These are phyloP conservation scores for Aspergillus intermedius DNA, from an alignment of 2,329 filamentous ascomycete species.

Conservation along the genomic window DNA sequence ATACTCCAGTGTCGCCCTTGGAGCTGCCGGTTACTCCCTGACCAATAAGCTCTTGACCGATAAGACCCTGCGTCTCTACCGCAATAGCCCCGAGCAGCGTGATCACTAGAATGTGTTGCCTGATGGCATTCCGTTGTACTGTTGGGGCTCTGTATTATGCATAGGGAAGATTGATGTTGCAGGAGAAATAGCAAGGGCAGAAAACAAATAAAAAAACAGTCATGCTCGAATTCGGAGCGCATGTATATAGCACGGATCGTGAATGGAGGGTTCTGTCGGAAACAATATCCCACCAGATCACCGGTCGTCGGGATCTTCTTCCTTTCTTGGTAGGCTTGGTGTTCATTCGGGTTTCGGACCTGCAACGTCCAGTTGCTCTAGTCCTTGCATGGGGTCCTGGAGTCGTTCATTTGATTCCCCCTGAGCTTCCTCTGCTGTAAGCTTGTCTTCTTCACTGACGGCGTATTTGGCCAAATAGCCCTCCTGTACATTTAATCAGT, in stretches of 20 bases:
- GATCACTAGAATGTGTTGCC: conserved; percentile 36
- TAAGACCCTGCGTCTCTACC: conserved; percentile 82
- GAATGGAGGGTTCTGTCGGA: conserved; percentile 19
- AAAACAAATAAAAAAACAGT: conserved; percentile 16
- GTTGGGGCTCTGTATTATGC: conserved; percentile 24
- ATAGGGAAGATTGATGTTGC: conserved; percentile 21
- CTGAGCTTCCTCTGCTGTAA: conserved; percentile 52
- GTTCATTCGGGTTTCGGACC: conserved; percentile 72
- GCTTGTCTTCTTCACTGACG: conserved; percentile 69
- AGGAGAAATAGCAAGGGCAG: conserved; percentile 3
- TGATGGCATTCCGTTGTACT: conserved; percentile 22
- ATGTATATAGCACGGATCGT: conserved; percentile 35
- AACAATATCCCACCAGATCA: conserved; percentile 22
- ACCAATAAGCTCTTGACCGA: conserved; percentile 76
- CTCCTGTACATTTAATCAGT: conserved; percentile 55
- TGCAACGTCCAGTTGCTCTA: conserved; percentile 89
- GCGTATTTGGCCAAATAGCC: conserved; percentile 87
- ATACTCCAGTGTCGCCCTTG: conserved; percentile 55
- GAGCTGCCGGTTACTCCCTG: conserved; percentile 76
- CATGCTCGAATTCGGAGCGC: conserved; percentile 21
- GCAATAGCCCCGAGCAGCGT: conserved; percentile 52
- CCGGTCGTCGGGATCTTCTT: conserved; percentile 15
- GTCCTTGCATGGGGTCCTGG: conserved; percentile 88
- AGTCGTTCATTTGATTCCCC: conserved; percentile 48
- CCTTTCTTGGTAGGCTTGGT: conserved; percentile 13